A percentile compares a stretch with the other conserved stretches of the same genome.
Evolutionary conservation across 371 early-diverging fungal species (phyloP).

Genomic region (Mucor sp.): DNA sequence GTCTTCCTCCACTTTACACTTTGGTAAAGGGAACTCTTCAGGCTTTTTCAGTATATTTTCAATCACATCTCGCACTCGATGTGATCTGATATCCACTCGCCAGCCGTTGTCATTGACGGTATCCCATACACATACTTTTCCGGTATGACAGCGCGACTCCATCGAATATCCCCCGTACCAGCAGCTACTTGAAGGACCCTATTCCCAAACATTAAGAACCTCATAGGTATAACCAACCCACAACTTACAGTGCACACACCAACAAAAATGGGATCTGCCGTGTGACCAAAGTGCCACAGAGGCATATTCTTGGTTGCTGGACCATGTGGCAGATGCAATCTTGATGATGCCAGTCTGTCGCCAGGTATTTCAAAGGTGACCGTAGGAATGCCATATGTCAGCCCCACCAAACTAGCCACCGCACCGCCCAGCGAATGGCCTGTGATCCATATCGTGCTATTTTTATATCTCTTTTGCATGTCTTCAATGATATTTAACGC

Average conservation of each 20-base stretch:
- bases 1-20: conserved; percentile 58
- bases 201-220: not conserved
- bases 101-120: conserved; percentile 70
- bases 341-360: conserved; percentile 75
- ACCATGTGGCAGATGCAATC: conserved; percentile 77
- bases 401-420: conserved; percentile 76
- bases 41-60: conserved; percentile 69
- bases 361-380: conserved; percentile 91
- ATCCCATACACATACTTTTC: conserved; percentile 70
- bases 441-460: conserved; percentile 79
- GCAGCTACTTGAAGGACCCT: conserved; percentile 75
- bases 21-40: conserved; percentile 46
- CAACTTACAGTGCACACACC: conserved; percentile 78
- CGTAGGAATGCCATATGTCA: conserved; percentile 85
- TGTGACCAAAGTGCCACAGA: conserved; percentile 93
- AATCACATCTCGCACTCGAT: conserved; percentile 80
- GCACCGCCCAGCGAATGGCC: conserved; percentile 97
- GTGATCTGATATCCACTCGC: conserved; percentile 75
- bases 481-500: conserved; percentile 55
- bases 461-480: conserved; percentile 66
- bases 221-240: not conserved
- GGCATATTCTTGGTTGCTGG: conserved; percentile 60
- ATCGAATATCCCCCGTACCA: conserved; percentile 91
- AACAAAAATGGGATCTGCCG: conserved; percentile 91
- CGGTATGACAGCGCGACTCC: conserved; percentile 67